Conservation (phyloP, 352 stramenopile species). For the Phytophthora europaea region DNA sequence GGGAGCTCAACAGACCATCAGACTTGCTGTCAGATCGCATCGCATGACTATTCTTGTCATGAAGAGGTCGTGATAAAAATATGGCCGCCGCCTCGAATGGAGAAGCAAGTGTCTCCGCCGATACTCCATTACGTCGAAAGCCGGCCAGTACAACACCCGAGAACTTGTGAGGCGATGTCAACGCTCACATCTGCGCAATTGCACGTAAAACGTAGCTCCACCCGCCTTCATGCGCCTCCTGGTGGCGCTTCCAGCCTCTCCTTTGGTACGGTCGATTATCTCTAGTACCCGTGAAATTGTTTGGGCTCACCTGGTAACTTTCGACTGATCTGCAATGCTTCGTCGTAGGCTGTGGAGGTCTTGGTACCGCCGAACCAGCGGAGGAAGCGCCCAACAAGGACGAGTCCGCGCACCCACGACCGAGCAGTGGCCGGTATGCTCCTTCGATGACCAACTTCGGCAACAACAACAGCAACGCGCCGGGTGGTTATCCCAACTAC, state of each 20-base stretch:
- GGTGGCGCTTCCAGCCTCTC: conserved; percentile 74
- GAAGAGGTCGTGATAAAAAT: conserved; percentile 17
- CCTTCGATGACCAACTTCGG: conserved; percentile 9
- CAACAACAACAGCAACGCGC: conserved; percentile 25
- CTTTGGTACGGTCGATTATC: conserved; percentile 54
- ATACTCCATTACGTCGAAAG: neutral
- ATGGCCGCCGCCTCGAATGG: neutral
- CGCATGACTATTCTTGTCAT: conserved; percentile 18
- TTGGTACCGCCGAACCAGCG: conserved; percentile 56
- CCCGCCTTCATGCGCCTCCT: conserved; percentile 72
- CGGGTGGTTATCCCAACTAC: conserved; percentile 20
- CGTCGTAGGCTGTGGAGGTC: conserved; percentile 47
- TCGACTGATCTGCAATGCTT: conserved; percentile 1
- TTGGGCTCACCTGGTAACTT: neutral
- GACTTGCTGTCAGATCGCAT: neutral
- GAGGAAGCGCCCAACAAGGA: conserved; percentile 29
- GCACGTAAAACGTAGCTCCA: conserved; percentile 83
- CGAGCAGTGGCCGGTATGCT: conserved; percentile 23
- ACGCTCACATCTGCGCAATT: conserved; percentile 83
- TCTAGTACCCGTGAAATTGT: neutral
- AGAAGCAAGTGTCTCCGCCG: neutral
- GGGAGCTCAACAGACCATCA: conserved; percentile 1
- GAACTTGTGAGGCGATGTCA: conserved; percentile 52
- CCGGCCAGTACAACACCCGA: conserved; percentile 4
- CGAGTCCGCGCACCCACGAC: conserved; percentile 18